phyloP scores from a whole-genome alignment of 257 asterid species.

The Solanum chilense region DNA sequence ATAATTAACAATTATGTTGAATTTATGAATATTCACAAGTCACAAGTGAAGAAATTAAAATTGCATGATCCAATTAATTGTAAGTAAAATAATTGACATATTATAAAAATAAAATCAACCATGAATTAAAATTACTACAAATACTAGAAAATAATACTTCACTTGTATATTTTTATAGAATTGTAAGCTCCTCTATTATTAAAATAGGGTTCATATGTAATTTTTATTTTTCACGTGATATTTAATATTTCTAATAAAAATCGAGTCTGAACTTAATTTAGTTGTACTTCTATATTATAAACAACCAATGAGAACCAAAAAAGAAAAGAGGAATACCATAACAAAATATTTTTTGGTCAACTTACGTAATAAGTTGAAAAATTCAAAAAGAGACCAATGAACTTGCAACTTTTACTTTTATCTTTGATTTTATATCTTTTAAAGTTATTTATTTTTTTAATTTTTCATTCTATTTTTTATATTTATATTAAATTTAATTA shows the following conservation, averaged over 20 bases:
- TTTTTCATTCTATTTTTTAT: no score
- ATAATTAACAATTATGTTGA: neutral
- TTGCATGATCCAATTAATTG: neutral
- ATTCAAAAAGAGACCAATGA: neutral
- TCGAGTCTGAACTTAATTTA: fast-evolving
- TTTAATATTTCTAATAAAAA: no score
- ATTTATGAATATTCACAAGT: neutral
- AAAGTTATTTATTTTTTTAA: no score
- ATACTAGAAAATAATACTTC: neutral
- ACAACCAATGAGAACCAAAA: neutral
- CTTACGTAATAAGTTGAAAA: neutral
- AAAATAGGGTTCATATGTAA: fast-evolving
- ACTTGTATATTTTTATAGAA: neutral
- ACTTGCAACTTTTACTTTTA: neutral
- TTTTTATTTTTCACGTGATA: no score
- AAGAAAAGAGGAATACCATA: neutral
- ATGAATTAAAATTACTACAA: neutral
- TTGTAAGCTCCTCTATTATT: neutral
- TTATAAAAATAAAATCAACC: no score
- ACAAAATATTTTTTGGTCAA: neutral
- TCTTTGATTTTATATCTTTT: neutral
- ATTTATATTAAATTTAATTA: no score
- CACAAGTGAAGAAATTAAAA: neutral
- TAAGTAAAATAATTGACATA: no score
- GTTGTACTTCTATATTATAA: no score